Percentiles rank a stretch among this genome's conserved stretches.
phyloP scores from a whole-genome alignment of 805 yeast species.

The Wickerhamiella alocasiicola region DNA sequence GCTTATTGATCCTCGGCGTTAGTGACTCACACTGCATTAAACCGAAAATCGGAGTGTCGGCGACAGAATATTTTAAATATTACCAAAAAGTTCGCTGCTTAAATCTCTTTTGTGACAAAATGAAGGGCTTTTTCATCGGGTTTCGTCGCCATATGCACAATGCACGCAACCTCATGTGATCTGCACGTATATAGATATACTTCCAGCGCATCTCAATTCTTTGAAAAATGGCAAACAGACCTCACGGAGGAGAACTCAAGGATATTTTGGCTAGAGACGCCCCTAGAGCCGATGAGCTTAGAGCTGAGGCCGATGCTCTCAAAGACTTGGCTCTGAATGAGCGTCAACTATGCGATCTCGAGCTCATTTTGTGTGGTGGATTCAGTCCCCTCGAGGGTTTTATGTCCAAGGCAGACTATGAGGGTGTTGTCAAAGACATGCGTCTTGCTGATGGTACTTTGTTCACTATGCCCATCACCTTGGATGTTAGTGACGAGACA shows the following conservation, averaged over 20 bases:
- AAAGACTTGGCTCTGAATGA: slow-evolving; percentile 45
- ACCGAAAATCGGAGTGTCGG: too few species aligned
- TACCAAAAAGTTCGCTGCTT: too few species aligned
- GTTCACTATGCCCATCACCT: slow-evolving; percentile 88
- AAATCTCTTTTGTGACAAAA: too few species aligned
- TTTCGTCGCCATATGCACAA: too few species aligned
- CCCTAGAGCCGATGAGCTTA: slow-evolving; percentile 40
- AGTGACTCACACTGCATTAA: too few species aligned
- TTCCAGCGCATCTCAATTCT: neutral
- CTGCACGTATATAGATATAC: neutral
- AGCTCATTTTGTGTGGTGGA: slow-evolving; percentile 84
- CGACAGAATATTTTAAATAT: too few species aligned
- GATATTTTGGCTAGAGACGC: slow-evolving; percentile 78
- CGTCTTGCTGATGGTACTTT: slow-evolving; percentile 64
- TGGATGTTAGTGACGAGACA: slow-evolving; percentile 52
- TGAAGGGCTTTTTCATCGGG: too few species aligned
- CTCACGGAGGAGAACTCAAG: slow-evolving; percentile 87
- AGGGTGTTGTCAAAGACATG: slow-evolving; percentile 50
- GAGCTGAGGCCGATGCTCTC: slow-evolving; percentile 44
- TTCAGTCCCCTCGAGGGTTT: slow-evolving; percentile 78
- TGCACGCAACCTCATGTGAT: slow-evolving; percentile 12
- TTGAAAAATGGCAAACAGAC: slow-evolving; percentile 35
- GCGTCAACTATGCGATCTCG: slow-evolving; percentile 88
- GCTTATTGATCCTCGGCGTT: too few species aligned
- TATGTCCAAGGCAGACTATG: slow-evolving; percentile 54